Evolutionary conservation across 306 rosid species (phyloP).

Genomic region (Adenanthera pavonina): DNA sequence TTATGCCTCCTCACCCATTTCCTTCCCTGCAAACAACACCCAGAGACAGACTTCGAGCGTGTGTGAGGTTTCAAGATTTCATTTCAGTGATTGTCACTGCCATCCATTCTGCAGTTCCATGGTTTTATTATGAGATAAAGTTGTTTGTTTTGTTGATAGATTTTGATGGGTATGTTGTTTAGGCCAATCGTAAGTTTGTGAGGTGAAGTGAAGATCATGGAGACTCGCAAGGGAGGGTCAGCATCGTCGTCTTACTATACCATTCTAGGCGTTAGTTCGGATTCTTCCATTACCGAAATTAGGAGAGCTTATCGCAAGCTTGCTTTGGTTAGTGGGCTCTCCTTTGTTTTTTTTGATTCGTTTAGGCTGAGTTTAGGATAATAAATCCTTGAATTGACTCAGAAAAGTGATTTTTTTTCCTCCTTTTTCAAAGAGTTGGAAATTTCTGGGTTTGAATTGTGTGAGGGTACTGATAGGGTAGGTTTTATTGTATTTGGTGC

Average conservation of each 20-base stretch:
- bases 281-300: constrained; percentile 60
- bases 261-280: constrained; percentile 67
- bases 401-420: background rate
- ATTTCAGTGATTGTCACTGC: background rate
- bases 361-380: background rate
- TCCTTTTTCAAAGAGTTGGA: background rate
- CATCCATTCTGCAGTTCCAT: background rate
- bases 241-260: constrained; percentile 51
- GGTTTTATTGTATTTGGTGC: constrained; percentile 25
- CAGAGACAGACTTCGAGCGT: background rate
- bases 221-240: background rate
- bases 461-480: background rate
- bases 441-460: background rate
- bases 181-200: background rate
- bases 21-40: background rate
- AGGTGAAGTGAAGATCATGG: constrained; percentile 42
- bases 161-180: background rate
- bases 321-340: constrained; percentile 60
- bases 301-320: constrained; percentile 82
- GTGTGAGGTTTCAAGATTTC: constrained; percentile 13
- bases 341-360: background rate
- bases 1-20: background rate
- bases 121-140: background rate
- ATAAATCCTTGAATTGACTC: background rate
- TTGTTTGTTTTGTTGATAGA: background rate